Percentiles rank a stretch among this genome's conserved stretches.
Conservation (phyloP, 2,329 filamentous ascomycete genomes). For the Fusarium ambrosium region DNA sequence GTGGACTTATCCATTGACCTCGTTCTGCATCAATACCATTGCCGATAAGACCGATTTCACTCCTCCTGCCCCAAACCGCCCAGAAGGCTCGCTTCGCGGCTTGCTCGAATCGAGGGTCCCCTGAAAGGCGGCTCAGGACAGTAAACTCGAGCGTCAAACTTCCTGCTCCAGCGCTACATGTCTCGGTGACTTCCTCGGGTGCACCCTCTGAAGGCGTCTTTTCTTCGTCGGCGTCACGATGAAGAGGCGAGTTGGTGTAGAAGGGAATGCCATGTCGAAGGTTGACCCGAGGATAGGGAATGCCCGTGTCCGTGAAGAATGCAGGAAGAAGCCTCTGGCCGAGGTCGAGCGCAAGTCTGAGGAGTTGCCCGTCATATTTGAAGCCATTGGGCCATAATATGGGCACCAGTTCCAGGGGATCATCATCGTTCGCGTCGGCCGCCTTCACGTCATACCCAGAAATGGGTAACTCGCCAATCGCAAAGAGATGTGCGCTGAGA, state of each 20-base stretch:
- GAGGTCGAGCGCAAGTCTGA: slow-evolving; percentile 90
- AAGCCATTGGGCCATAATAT: slow-evolving; percentile 84
- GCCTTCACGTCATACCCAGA: slow-evolving; percentile 75
- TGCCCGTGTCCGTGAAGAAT: slow-evolving; percentile 90
- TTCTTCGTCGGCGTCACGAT: slow-evolving; percentile 62
- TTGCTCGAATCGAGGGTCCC: slow-evolving; percentile 88
- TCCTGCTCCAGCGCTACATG: slow-evolving; percentile 95
- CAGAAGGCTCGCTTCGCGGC: slow-evolving; percentile 94
- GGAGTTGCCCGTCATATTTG: slow-evolving; percentile 87
- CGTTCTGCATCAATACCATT: slow-evolving; percentile 93
- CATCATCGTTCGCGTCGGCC: slow-evolving; percentile 48
- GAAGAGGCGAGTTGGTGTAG: slow-evolving; percentile 87
- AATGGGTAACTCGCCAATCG: slow-evolving; percentile 90
- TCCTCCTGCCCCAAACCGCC: slow-evolving; percentile 93
- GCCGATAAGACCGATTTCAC: slow-evolving; percentile 87
- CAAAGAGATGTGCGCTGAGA: slow-evolving; percentile 93
- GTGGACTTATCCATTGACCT: slow-evolving; percentile 88
- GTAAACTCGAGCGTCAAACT: slow-evolving; percentile 95
- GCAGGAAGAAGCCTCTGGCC: slow-evolving; percentile 88
- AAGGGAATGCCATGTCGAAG: slow-evolving; percentile 92
- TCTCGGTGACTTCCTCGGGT: slow-evolving; percentile 85
- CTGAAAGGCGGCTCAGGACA: slow-evolving; percentile 88
- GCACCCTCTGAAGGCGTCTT: slow-evolving; percentile 53
- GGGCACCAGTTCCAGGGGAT: slow-evolving; percentile 62
- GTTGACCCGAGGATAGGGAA: slow-evolving; percentile 96